A percentile compares a stretch with the other conserved stretches of the same genome.
These are phyloP conservation scores for Marchantia paleacea DNA, from an alignment of 225 moss, liverwort and hornwort species.

Conservation along the genomic window DNA sequence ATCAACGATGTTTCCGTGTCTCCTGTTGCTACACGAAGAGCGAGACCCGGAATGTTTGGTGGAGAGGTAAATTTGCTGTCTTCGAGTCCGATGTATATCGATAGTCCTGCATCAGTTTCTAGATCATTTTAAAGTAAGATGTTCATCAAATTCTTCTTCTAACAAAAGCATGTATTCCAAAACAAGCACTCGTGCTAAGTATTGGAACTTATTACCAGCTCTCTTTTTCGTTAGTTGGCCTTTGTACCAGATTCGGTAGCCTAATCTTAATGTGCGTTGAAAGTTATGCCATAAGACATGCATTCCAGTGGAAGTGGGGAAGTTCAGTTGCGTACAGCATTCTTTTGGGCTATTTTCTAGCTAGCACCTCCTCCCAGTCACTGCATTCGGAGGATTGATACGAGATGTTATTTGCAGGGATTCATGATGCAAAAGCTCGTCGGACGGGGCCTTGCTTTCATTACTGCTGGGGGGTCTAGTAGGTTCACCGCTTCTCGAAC, in stretches of 20 bases:
- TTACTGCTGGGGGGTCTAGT: conserved; percentile 53
- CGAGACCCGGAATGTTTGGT: conserved; percentile 48
- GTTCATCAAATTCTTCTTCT: too few species aligned
- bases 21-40: conserved; percentile 36
- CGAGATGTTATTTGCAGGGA: conserved; percentile 29
- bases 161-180: too few species aligned
- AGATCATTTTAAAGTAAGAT: too few species aligned
- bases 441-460: conserved; percentile 53
- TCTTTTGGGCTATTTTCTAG: background rate
- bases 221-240: too few species aligned
- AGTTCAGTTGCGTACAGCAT: background rate
- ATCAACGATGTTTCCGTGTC: conserved; percentile 49
- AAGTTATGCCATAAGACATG: background rate
- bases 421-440: conserved; percentile 49
- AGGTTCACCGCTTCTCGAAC: conserved; percentile 23
- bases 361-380: background rate
- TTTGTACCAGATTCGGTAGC: background rate
- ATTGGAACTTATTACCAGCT: too few species aligned
- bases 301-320: background rate
- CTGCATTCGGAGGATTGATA: background rate
- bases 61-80: conserved; percentile 35
- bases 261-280: background rate
- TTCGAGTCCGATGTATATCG: background rate
- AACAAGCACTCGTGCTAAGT: too few species aligned
- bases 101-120: too few species aligned